These are phyloP conservation scores for Quillaja saponaria DNA, from an alignment of 306 rosid genomes.

Conservation along the genomic window DNA sequence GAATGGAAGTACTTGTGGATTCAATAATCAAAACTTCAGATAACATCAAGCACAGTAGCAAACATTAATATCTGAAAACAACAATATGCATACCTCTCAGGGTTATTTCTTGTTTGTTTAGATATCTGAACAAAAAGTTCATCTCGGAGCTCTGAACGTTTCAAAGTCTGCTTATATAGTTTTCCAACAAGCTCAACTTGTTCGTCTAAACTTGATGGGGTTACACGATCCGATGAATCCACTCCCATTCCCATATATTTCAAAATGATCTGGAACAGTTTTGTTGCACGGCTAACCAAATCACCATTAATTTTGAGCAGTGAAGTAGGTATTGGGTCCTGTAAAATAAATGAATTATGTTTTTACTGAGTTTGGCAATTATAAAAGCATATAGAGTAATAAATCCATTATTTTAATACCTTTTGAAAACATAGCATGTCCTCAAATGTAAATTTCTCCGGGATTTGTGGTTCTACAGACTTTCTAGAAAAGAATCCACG, in stretches of 20 bases:
- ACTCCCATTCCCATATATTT: slow-evolving; percentile 90
- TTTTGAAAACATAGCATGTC: slow-evolving; percentile 97
- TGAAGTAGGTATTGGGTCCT: slow-evolving; percentile 93
- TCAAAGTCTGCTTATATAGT: slow-evolving; percentile 85
- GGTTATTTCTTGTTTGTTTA: slow-evolving; percentile 91
- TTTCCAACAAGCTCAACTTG: slow-evolving; percentile 79
- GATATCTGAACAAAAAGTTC: slow-evolving; percentile 91
- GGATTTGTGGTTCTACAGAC: slow-evolving; percentile 72
- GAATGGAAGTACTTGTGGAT: slow-evolving; percentile 6
- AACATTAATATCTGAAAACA: not conserved
- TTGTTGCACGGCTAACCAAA: slow-evolving; percentile 79
- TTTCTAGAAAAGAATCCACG: slow-evolving; percentile 88
- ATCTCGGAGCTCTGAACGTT: slow-evolving; percentile 88
- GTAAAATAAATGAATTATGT: slow-evolving; percentile 23
- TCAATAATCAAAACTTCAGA: slow-evolving; percentile 11
- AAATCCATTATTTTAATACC: slow-evolving; percentile 45
- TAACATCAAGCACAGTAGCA: slow-evolving; percentile 16
- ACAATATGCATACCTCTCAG: slow-evolving; percentile 63
- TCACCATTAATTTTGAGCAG: slow-evolving; percentile 78
- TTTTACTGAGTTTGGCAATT: slow-evolving; percentile 1
- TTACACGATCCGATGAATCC: slow-evolving; percentile 72
- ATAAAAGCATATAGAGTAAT: not conserved
- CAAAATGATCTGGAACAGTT: slow-evolving; percentile 80
- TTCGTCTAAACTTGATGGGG: slow-evolving; percentile 72
- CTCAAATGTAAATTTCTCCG: slow-evolving; percentile 80